Conservation (phyloP, 768 basidiomycete genomes). For the Multifurca ochricompacta region DNA sequence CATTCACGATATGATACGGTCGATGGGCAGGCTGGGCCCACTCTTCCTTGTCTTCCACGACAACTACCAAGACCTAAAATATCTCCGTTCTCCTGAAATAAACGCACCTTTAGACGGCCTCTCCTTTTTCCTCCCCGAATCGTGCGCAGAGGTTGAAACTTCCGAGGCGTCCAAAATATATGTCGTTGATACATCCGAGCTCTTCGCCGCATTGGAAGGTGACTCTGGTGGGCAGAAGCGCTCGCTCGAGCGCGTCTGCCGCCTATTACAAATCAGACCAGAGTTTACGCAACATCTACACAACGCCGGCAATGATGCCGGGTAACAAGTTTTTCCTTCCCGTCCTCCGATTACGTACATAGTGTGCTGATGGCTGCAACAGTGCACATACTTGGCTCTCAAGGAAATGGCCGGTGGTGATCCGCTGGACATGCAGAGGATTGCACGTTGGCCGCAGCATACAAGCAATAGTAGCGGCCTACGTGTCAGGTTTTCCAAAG, state of each 20-base stretch:
- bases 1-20: slow-evolving; percentile 40
- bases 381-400: slow-evolving; percentile 68
- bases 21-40: slow-evolving; percentile 41
- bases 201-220: slow-evolving; percentile 71
- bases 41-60: slow-evolving; percentile 81
- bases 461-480: slow-evolving; percentile 25
- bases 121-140: slow-evolving; percentile 50
- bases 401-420: slow-evolving; percentile 68
- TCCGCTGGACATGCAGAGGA: slow-evolving; percentile 66
- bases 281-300: slow-evolving; percentile 45
- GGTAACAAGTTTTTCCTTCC: slow-evolving; percentile 34
- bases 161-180: slow-evolving; percentile 48
- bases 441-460: slow-evolving; percentile 72
- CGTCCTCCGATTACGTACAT: neutral
- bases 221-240: slow-evolving; percentile 43
- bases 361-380: neutral
- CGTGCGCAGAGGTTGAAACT: slow-evolving; percentile 15
- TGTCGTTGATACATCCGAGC: slow-evolving; percentile 63
- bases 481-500: slow-evolving; percentile 50
- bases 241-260: slow-evolving; percentile 53
- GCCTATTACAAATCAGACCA: slow-evolving; percentile 45
- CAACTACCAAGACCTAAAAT: slow-evolving; percentile 71
- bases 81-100: slow-evolving; percentile 43
- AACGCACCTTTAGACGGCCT: slow-evolving; percentile 46
- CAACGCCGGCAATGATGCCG: slow-evolving; percentile 88